phyloP scores from a whole-genome alignment of 768 basidiomycete species.

The Pholiota microspora region DNA sequence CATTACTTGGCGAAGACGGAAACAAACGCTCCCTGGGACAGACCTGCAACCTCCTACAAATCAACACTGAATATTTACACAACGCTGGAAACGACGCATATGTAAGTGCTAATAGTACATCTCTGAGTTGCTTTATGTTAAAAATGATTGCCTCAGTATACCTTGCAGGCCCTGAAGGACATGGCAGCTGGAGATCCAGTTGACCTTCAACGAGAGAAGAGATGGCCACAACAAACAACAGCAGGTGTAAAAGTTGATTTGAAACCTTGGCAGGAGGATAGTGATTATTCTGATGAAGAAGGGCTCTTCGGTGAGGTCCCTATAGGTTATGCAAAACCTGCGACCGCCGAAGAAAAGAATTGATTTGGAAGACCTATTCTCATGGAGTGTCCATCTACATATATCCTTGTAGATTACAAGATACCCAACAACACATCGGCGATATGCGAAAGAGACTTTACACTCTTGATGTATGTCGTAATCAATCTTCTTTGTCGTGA shows the following conservation, averaged over 20 bases:
- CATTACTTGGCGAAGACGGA: constrained; percentile 60
- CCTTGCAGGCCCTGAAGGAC: constrained; percentile 56
- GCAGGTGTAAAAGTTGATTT: constrained; percentile 53
- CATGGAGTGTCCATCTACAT: no score
- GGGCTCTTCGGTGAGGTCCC: constrained; percentile 18
- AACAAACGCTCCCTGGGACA: constrained; percentile 58
- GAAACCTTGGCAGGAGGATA: constrained; percentile 58
- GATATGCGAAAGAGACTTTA: no score
- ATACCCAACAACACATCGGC: no score
- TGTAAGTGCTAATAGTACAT: constrained; percentile 39
- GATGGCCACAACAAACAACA: constrained; percentile 69
- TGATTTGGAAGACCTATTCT: no score
- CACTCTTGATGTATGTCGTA: no score
- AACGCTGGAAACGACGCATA: constrained; percentile 89
- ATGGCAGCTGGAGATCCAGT: constrained; percentile 77
- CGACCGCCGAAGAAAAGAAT: not conserved
- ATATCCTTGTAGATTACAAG: no score
- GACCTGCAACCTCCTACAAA: constrained; percentile 60
- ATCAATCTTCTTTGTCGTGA: not conserved
- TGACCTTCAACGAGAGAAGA: constrained; percentile 72
- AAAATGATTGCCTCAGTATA: constrained; percentile 47
- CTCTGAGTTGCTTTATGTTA: not conserved
- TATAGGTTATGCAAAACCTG: not conserved
- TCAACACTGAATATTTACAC: constrained; percentile 57
- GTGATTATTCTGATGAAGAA: constrained; percentile 45